Evolutionary conservation across 2,329 filamentous ascomycete genomes (phyloP).

Genomic region (Aureobasidium pullulans): DNA sequence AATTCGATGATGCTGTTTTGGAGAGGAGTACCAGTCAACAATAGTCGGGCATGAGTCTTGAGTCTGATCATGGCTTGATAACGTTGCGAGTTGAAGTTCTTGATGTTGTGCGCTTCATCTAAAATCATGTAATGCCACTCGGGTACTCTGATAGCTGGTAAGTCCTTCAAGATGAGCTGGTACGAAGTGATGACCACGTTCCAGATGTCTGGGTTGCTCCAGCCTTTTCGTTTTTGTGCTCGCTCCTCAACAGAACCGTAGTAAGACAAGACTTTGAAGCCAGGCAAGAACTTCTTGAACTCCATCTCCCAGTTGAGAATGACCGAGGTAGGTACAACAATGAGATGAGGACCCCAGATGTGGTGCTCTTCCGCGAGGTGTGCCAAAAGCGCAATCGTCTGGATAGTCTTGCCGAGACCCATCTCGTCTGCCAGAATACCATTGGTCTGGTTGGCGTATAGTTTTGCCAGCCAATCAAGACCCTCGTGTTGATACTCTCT

Average conservation of each 20-base stretch:
- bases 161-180: slow-evolving; percentile 88
- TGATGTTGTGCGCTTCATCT: slow-evolving; percentile 98
- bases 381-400: slow-evolving; percentile 88
- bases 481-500: slow-evolving; percentile 96
- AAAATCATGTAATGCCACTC: slow-evolving; percentile 98
- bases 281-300: slow-evolving; percentile 98
- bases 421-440: slow-evolving; percentile 97
- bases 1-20: slow-evolving; percentile 96
- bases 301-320: slow-evolving; percentile 99
- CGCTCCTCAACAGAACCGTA: slow-evolving; percentile 92
- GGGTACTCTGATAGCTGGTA: slow-evolving; percentile 84
- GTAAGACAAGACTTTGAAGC: slow-evolving; percentile 96
- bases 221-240: slow-evolving; percentile 81
- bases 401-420: slow-evolving; percentile 96
- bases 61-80: slow-evolving; percentile 95
- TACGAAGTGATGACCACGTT: slow-evolving; percentile 98
- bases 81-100: slow-evolving; percentile 95
- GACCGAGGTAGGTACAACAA: slow-evolving; percentile 94
- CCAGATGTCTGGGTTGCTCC: slow-evolving; percentile 68
- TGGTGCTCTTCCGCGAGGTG: slow-evolving; percentile 85
- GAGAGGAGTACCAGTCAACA: slow-evolving; percentile 88
- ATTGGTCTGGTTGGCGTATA: slow-evolving; percentile 89
- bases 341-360: slow-evolving; percentile 91
- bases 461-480: slow-evolving; percentile 90
- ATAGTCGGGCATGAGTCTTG: slow-evolving; percentile 76